Percentiles rank a stretch among this genome's conserved stretches.
These are phyloP conservation scores for Gautieria morchelliformis DNA, from an alignment of 768 basidiomycete genomes.

Conservation along the genomic window DNA sequence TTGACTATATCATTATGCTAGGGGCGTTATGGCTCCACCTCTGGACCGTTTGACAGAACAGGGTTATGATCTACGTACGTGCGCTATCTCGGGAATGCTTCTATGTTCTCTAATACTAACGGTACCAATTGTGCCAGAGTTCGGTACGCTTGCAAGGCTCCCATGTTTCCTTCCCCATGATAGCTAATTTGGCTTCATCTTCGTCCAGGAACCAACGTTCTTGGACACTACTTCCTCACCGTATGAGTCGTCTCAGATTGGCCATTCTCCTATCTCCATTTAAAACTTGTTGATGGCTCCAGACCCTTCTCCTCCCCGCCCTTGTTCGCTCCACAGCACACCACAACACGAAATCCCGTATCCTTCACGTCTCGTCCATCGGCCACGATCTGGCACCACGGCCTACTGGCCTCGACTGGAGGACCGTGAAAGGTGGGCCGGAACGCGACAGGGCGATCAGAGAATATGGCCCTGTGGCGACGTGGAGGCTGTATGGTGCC, in stretches of 20 bases:
- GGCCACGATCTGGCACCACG: slow-evolving; percentile 12
- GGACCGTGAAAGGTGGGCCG: slow-evolving; percentile 31
- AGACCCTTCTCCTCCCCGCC: slow-evolving; percentile 1
- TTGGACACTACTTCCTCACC: slow-evolving; percentile 36
- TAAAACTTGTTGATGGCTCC: slow-evolving; percentile 31
- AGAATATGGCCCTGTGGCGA: neutral
- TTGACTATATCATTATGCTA: slow-evolving; percentile 11
- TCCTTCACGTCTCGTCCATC: slow-evolving; percentile 32
- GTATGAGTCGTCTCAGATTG: neutral
- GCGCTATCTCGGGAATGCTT: neutral
- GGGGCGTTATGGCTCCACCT: slow-evolving; percentile 24
- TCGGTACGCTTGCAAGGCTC: neutral
- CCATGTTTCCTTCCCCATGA: slow-evolving; percentile 19
- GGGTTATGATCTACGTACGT: slow-evolving; percentile 28
- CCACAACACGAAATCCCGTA: slow-evolving; percentile 24
- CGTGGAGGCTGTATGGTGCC: slow-evolving; percentile 8
- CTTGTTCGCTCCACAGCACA: slow-evolving; percentile 26
- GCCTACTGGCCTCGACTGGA: slow-evolving; percentile 23
- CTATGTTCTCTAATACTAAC: neutral
- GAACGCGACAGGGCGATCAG: slow-evolving; percentile 18
- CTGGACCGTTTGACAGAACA: slow-evolving; percentile 25
- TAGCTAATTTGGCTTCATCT: slow-evolving; percentile 22
- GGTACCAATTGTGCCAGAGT: neutral
- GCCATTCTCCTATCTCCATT: slow-evolving; percentile 2
- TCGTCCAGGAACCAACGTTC: slow-evolving; percentile 1